phyloP scores from a whole-genome alignment of 441 rosid genomes.

The Biscutella laevigata region DNA sequence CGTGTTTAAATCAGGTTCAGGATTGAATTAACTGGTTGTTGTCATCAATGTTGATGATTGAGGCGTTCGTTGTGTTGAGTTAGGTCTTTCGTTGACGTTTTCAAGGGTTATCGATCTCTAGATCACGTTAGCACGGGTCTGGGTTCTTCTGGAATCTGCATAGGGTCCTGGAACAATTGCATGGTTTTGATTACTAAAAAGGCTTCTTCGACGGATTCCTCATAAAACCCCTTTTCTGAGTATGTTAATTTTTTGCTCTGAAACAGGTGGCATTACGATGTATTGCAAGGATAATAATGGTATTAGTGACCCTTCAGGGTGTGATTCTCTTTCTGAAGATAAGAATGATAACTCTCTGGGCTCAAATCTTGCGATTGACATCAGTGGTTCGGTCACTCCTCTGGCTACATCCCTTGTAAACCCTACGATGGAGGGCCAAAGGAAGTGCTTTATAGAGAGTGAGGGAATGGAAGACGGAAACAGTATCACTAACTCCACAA shows the following conservation, averaged over 20 bases:
- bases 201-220: conserved; percentile 20
- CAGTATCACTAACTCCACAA: background rate
- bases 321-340: conserved; percentile 12
- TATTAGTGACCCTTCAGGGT: conserved; percentile 17
- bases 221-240: conserved; percentile 16
- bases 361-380: conserved; percentile 9
- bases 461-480: conserved; percentile 11
- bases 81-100: conserved; percentile 19
- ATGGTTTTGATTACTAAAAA: conserved; percentile 18
- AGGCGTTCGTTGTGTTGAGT: conserved; percentile 29
- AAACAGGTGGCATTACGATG: conserved; percentile 21
- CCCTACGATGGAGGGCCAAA: background rate
- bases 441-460: conserved; percentile 8
- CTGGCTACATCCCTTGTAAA: conserved; percentile 12
- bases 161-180: conserved; percentile 16
- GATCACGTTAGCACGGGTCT: conserved; percentile 19
- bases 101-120: conserved; percentile 13
- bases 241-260: background rate
- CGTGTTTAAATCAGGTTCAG: background rate
- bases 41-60: conserved; percentile 24
- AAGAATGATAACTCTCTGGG: conserved; percentile 22
- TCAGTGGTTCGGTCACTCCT: conserved; percentile 4
- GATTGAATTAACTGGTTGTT: conserved; percentile 20
- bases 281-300: conserved; percentile 28
- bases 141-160: conserved; percentile 30